Percentiles rank a stretch among this genome's conserved stretches.
phyloP scores from a whole-genome alignment of 225 moss, liverwort and hornwort genomes.

The Antitrichia curtipendula region DNA sequence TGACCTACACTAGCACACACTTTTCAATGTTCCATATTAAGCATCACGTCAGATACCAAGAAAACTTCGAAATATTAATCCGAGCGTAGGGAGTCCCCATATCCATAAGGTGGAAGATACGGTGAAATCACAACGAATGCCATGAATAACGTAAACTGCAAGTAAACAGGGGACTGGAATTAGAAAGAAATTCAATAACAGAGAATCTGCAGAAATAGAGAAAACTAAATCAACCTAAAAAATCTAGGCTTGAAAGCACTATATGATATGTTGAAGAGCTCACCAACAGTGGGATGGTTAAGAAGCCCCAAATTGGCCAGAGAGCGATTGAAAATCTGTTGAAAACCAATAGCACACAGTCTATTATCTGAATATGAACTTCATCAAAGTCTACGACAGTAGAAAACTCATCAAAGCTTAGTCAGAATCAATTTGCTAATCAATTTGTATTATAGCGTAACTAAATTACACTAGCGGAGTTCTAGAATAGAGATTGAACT shows the following conservation, averaged over 20 bases:
- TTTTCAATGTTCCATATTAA: not conserved
- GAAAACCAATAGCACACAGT: not conserved
- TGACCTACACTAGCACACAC: not conserved
- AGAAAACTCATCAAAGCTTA: not conserved
- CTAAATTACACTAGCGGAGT: not conserved
- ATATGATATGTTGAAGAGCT: not conserved
- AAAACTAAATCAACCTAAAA: not conserved
- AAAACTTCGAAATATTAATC: conserved; percentile 1
- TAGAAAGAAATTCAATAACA: not conserved
- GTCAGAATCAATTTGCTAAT: not conserved
- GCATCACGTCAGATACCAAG: not conserved
- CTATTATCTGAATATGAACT: not conserved
- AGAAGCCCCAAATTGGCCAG: conserved; percentile 96
- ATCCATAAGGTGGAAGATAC: conserved; percentile 72
- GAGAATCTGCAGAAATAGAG: not conserved
- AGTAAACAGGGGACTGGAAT: not conserved
- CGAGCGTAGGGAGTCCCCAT: conserved; percentile 33
- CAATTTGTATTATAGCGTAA: not conserved
- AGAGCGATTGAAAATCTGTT: conserved; percentile 64
- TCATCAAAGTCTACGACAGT: not conserved
- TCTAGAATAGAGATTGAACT: not conserved
- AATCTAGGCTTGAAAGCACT: not conserved
- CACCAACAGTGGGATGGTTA: conserved; percentile 83
- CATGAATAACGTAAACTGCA: conserved; percentile 96
- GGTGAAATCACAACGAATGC: conserved; percentile 89